phyloP scores from a whole-genome alignment of 768 basidiomycete genomes.

The Mycena leptocephala region DNA sequence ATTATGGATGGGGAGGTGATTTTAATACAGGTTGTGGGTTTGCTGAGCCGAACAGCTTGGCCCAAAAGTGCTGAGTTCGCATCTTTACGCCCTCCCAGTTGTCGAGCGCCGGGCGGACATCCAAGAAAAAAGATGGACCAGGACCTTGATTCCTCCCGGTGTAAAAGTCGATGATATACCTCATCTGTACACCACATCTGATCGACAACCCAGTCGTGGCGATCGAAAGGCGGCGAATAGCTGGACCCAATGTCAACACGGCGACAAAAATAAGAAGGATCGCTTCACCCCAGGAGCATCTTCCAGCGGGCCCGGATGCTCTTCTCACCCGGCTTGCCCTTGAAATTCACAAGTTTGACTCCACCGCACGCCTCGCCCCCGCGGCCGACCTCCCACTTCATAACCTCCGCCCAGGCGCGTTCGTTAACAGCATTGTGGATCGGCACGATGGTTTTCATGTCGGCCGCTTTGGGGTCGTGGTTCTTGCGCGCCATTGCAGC shows the following conservation, averaged over 20 bases:
- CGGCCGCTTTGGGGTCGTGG: constrained; percentile 87
- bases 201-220: constrained; percentile 98
- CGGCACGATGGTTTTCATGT: constrained; percentile 97
- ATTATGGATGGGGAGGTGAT: constrained; percentile 21
- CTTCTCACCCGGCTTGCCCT: constrained; percentile 86
- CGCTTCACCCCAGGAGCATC: constrained; percentile 86
- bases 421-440: constrained; percentile 99
- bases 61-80: constrained; percentile 76
- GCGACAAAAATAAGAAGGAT: constrained; percentile 12
- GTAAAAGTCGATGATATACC: constrained; percentile 99
- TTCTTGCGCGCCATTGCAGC: constrained; percentile 97
- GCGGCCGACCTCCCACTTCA: constrained; percentile 86
- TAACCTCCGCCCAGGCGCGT: constrained; percentile 87
- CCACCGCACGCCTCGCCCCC: constrained; percentile 91
- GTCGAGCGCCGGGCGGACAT: constrained; percentile 95
- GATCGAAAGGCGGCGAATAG: constrained; percentile 95
- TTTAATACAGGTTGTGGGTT: constrained; percentile 31
- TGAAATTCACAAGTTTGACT: constrained; percentile 89
- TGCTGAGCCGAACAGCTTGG: constrained; percentile 43
- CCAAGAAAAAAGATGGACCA: constrained; percentile 91
- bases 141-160: constrained; percentile 77
- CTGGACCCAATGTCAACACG: constrained; percentile 58
- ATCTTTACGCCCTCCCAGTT: constrained; percentile 95
- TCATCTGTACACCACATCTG: constrained; percentile 90
- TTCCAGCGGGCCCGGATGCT: constrained; percentile 89